These are phyloP conservation scores for Tagetes patula DNA, from an alignment of 129 eudicot species.

Conservation along the genomic window DNA sequence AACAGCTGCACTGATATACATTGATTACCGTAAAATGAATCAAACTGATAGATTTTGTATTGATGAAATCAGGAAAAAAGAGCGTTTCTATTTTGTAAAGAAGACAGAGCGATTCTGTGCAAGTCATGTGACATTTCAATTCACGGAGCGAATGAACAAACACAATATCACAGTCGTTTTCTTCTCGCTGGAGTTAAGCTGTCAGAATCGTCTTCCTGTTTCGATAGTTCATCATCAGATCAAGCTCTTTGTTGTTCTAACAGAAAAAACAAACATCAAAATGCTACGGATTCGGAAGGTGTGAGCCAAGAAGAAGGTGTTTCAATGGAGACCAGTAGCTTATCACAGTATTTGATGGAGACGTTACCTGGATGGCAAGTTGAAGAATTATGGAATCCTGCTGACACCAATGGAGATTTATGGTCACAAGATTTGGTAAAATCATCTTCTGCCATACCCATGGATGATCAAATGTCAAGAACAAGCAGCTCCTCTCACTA, in stretches of 20 bases:
- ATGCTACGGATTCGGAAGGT: not conserved
- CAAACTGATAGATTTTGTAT: not conserved
- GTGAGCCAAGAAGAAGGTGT: conserved; percentile 37
- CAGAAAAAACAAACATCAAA: too few species aligned
- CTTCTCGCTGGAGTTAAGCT: conserved; percentile 72
- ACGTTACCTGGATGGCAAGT: conserved; percentile 76
- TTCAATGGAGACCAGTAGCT: conserved; percentile 49
- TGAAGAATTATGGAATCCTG: conserved; percentile 61
- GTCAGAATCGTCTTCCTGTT: conserved; percentile 43
- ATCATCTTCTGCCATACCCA: conserved; percentile 24
- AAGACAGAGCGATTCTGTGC: conserved; percentile 87
- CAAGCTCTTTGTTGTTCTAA: conserved; percentile 34
- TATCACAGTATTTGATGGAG: conserved; percentile 62
- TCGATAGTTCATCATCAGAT: conserved; percentile 30
- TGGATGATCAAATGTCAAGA: conserved; percentile 29
- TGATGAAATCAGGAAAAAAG: conserved; percentile 51
- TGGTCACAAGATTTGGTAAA: conserved; percentile 20
- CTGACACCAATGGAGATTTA: conserved; percentile 30
- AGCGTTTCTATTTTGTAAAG: conserved; percentile 78
- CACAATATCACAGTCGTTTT: conserved; percentile 65
- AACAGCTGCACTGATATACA: not conserved
- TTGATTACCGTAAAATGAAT: not conserved
- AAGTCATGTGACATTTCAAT: conserved; percentile 71
- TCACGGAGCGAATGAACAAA: conserved; percentile 64
- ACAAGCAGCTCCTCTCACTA: conserved; percentile 13